Base-by-base conservation (phyloP, 2,329 filamentous ascomycete species). In the Biscogniauxia mediterranea region DNA sequence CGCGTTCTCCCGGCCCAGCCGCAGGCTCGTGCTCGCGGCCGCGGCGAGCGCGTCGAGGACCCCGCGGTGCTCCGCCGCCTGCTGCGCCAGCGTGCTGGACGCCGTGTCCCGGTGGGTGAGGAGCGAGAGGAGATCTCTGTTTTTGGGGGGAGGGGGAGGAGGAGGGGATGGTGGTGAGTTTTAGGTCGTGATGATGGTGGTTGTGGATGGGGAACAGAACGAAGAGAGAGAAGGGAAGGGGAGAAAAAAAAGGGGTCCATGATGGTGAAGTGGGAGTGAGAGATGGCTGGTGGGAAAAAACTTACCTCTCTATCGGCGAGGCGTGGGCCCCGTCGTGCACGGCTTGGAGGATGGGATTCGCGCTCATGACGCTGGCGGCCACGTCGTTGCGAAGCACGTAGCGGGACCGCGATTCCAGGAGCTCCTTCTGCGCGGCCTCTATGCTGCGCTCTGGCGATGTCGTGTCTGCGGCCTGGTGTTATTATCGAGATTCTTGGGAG, bases 301-400 rank as follows among this genome's bases (percentile, higher is more conserved):
- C 74, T 49, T 81, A 91, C 91, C 86, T 85, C 76, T 95, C 91
- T 57, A 88, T 80, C 52, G 85, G 84, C 1, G 86, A 85, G 19
- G 86, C 83, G 62, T 85, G 82, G 13, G 83, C 84, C 52, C 87
- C 87, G 62, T 84, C 79, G 73, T 96, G 91, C 49, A 94, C 86
- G 6, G 92, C 89, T 70, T 90, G 91, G 60, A 96, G 79, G 50
- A 91, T 87, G 7, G 92, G 91, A 69, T 92, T 89, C 60, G 88
- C 87, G 67, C 86, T 85, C 66, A 95, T 76, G 57, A 91, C 86
- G 54, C 83, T 86, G 63, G 90, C 86, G 21, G 88, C 80, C 21
- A 91, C 87, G 63, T 86, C 86, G 72, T 89, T 89, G 64, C 86
- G 86, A 59, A 94, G 80, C 50, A 86, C 82, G 74, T 91, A 91